phyloP scores from a whole-genome alignment of 352 stramenopile genomes.

The Plasmopara viticola region DNA sequence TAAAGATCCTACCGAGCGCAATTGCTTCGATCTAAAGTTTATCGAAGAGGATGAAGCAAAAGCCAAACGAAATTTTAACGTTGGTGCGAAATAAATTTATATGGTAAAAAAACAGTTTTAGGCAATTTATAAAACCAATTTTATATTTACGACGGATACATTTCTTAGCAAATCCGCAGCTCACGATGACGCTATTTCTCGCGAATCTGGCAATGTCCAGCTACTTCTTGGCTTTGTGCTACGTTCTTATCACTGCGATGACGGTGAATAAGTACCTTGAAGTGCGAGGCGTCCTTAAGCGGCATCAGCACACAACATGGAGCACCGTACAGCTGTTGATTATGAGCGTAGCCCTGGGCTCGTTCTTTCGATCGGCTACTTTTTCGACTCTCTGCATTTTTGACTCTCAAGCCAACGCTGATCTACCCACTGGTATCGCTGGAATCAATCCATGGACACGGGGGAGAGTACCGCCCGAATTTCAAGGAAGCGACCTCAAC shows the following conservation, averaged over 20 bases:
- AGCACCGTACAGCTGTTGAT: conserved; percentile 82
- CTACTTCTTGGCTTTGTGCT: conserved; percentile 86
- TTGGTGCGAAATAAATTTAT: not conserved
- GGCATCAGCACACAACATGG: conserved; percentile 61
- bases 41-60: conserved; percentile 67
- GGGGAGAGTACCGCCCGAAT: conserved; percentile 6
- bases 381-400: conserved; percentile 87
- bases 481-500: conserved; percentile 11
- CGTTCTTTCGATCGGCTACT: conserved; percentile 79
- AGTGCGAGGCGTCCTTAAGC: conserved; percentile 59
- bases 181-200: conserved; percentile 81
- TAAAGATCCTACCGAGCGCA: conserved; percentile 70
- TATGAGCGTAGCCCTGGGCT: conserved; percentile 71
- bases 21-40: conserved; percentile 80
- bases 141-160: no score
- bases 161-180: not conserved
- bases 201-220: conserved; percentile 82
- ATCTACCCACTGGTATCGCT: conserved; percentile 27
- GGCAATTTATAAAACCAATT: no score
- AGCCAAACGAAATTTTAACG: conserved; percentile 29
- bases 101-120: not conserved
- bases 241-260: conserved; percentile 76
- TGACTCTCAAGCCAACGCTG: conserved; percentile 63
- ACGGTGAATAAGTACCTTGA: conserved; percentile 71
- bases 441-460: conserved; percentile 18